Percentiles rank a stretch among this genome's conserved stretches.
phyloP scores from a whole-genome alignment of 2,329 filamentous ascomycete genomes.

The Rutstroemia sp. region DNA sequence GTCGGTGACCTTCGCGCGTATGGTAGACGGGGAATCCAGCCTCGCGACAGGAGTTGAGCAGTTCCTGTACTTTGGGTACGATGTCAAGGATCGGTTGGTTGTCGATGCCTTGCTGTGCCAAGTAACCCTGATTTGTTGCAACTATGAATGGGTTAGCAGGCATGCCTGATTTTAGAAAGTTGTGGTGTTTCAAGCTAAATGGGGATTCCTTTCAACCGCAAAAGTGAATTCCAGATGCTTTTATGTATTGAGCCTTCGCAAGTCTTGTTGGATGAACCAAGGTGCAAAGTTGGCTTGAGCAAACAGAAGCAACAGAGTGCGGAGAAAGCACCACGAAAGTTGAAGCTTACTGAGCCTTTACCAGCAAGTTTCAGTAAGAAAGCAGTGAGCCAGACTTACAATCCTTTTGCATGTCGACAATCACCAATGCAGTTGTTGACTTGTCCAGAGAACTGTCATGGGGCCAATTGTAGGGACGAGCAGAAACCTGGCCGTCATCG shows the following conservation, averaged over 20 bases:
- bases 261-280: too few relatives aligned
- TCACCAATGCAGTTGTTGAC: slow-evolving; percentile 40
- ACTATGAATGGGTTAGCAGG: neutral
- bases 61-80: slow-evolving; percentile 35
- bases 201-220: neutral
- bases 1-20: slow-evolving; percentile 46
- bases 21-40: slow-evolving; percentile 38
- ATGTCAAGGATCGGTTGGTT: slow-evolving; percentile 34
- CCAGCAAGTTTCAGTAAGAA: neutral
- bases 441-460: slow-evolving; percentile 33
- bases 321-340: too few relatives aligned
- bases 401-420: slow-evolving; percentile 51
- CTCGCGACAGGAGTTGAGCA: slow-evolving; percentile 36
- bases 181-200: neutral
- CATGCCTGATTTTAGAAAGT: neutral
- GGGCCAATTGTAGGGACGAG: slow-evolving; percentile 35
- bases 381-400: slow-evolving; percentile 28
- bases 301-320: too few relatives aligned
- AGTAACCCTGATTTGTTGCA: slow-evolving; percentile 30
- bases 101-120: slow-evolving; percentile 39
- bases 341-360: neutral
- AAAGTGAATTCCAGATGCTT: too few relatives aligned
- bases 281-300: too few relatives aligned
- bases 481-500: slow-evolving; percentile 8
- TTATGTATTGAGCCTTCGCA: too few relatives aligned